Conservation (phyloP, 495 filamentous ascomycete species). For the Penicillium herquei region DNA sequence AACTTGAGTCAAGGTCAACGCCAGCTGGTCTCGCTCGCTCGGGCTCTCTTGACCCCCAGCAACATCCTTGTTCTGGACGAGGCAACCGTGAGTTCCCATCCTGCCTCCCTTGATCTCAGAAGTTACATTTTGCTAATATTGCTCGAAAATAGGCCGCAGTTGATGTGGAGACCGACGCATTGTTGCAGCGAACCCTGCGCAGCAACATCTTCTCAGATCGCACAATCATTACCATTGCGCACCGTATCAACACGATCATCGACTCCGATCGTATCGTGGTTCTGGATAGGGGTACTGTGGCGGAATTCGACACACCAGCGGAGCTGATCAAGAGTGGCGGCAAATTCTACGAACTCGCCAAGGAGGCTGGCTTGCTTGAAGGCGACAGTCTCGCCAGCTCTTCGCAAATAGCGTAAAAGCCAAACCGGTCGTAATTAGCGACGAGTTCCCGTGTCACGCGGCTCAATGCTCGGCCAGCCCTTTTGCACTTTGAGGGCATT, state of each 20-base stretch:
- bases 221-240: constrained; percentile 97
- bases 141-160: constrained; percentile 66
- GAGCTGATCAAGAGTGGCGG: constrained; percentile 52
- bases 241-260: constrained; percentile 95
- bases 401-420: constrained; percentile 17
- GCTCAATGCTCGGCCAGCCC: constrained; percentile 3
- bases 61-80: constrained; percentile 98
- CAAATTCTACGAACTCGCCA: constrained; percentile 56
- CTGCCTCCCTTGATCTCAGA: no score
- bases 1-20: constrained; percentile 68
- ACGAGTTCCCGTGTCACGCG: constrained; percentile 8
- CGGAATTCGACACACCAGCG: constrained; percentile 58
- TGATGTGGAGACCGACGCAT: constrained; percentile 88
- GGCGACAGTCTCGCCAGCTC: constrained; percentile 33
- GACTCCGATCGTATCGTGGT: constrained; percentile 91
- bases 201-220: constrained; percentile 73
- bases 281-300: constrained; percentile 66
- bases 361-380: constrained; percentile 55
- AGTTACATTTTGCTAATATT: no score
- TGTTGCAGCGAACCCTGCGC: constrained; percentile 62
- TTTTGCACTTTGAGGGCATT: constrained; percentile 9
- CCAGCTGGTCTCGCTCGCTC: constrained; percentile 88
- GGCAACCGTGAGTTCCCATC: constrained; percentile 62
- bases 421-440: constrained; percentile 16
- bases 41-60: constrained; percentile 89